Evolutionary conservation across 495 filamentous ascomycete genomes (phyloP), one percentile per base, ranked within the genome.

Genomic region (Saxispiralis lemnorum): DNA sequence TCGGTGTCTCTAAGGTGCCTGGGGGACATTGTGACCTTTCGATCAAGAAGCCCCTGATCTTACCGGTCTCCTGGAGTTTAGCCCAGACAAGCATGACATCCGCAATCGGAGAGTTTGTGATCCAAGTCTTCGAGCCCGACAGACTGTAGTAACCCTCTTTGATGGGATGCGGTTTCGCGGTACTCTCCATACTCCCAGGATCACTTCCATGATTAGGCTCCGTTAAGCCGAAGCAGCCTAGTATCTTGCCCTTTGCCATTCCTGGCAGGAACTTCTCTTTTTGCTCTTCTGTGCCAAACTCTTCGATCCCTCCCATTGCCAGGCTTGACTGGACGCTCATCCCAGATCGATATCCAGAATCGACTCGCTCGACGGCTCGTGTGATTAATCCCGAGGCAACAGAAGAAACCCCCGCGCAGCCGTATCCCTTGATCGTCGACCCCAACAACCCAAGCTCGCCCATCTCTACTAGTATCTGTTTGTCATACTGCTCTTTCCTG

Each of bases 131-230:
- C 34, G 83, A 67, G 1, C 89, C 89, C 34, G 73, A 80, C 28
- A 97, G 63, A 30, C 78, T 69, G 41, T 80, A 81, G 53, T 82
- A 81, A 3, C 86, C 87, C 55, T 83, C 78, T 68, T 93, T 92
- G 2, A 72, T 76, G 2, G 89, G 83, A 59, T 96, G 88, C 38
- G 78, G 77, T 49, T 79, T 80, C 2, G 89, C 89, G 15, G 67
- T 71, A 9, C 83, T 84, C 63, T 96, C 89, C 92, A 97, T 93
- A 1, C 81, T 83, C 13, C 88, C 89, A 17, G 89, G 89, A 58
- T 97, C 89, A 43, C 83, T 93, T 43, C 89, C 89, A 61, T 97
- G 89, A 60, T 97, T 95, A 39, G 92, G 92, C 61, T 97, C 89
- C 1, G 89, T 97, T 47, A 97, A 63, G 2, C 89, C 89, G 61